Conservation (phyloP, 2,329 filamentous ascomycete species). For the Diaporthe capsici region DNA sequence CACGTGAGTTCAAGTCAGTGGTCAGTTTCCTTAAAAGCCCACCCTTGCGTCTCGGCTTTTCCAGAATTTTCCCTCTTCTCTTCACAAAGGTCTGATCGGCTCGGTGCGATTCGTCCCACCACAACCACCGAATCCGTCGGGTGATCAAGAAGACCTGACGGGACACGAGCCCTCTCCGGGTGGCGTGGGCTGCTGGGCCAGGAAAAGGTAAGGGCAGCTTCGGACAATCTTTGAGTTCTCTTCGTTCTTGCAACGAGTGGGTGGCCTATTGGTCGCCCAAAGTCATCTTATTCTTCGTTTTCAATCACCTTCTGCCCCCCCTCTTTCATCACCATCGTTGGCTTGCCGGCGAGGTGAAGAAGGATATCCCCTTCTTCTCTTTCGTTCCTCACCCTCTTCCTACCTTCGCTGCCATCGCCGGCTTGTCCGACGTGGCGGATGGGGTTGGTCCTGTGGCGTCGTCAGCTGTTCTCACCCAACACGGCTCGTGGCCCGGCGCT, state of each 20-base stretch:
- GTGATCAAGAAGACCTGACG: slow-evolving; percentile 16
- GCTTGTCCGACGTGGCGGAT: not conserved
- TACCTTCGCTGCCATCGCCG: not conserved
- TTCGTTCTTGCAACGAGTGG: slow-evolving; percentile 12
- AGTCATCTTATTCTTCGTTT: not conserved
- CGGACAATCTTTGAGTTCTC: not conserved
- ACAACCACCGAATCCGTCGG: not conserved
- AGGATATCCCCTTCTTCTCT: not conserved
- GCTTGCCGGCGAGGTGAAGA: slow-evolving; percentile 16
- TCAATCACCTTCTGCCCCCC: not conserved
- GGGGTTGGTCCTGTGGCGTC: not conserved
- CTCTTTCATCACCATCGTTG: slow-evolving; percentile 15
- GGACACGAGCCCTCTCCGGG: not conserved
- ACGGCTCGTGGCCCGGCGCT: not conserved
- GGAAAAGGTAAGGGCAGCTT: slow-evolving; percentile 9
- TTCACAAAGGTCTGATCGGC: not conserved
- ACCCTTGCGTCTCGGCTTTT: not conserved
- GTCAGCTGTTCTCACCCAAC: not conserved
- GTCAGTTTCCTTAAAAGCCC: slow-evolving; percentile 10
- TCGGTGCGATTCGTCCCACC: not conserved
- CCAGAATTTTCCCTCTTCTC: not conserved
- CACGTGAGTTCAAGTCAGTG: not conserved
- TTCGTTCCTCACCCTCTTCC: not conserved
- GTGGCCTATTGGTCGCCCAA: not conserved
- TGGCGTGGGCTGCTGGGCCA: not conserved